Percentiles rank a stretch among this genome's conserved stretches.
phyloP scores from a whole-genome alignment of 352 stramenopile genomes.

The Phytophthora colocasiae region DNA sequence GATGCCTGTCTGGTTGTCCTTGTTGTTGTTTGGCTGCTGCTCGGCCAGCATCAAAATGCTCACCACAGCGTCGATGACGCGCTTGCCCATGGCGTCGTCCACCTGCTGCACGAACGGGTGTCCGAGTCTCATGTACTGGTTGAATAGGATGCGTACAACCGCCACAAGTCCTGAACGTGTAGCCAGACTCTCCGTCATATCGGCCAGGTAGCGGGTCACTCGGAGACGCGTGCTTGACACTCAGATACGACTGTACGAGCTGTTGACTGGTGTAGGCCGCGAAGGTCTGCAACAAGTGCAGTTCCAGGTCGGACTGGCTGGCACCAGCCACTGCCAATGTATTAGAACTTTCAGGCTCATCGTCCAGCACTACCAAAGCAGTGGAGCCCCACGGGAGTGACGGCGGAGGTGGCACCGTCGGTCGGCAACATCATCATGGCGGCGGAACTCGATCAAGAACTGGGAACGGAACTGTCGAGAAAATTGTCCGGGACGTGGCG shows the following conservation, averaged over 20 bases:
- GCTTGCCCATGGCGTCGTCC: slow-evolving; percentile 68
- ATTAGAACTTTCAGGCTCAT: slow-evolving; percentile 1
- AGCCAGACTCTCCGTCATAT: slow-evolving; percentile 58
- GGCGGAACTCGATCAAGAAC: not conserved
- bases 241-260: slow-evolving; percentile 51
- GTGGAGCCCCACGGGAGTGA: slow-evolving; percentile 27
- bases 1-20: slow-evolving; percentile 15
- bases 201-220: slow-evolving; percentile 51
- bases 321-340: slow-evolving; percentile 13
- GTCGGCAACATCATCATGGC: slow-evolving; percentile 40
- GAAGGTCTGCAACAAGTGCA: slow-evolving; percentile 68
- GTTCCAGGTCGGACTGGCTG: slow-evolving; percentile 59
- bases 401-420: slow-evolving; percentile 30
- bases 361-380: slow-evolving; percentile 17
- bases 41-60: slow-evolving; percentile 56
- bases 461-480: not conserved
- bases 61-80: slow-evolving; percentile 66
- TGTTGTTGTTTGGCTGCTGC: slow-evolving; percentile 25
- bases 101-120: slow-evolving; percentile 58
- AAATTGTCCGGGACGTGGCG: slow-evolving; percentile 5
- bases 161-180: slow-evolving; percentile 46
- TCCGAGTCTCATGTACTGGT: slow-evolving; percentile 65
- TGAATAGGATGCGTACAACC: slow-evolving; percentile 56
- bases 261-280: slow-evolving; percentile 43
- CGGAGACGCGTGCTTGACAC: slow-evolving; percentile 60